Conservation (phyloP, 768 basidiomycete genomes). For the Auriscalpium vulgare region DNA sequence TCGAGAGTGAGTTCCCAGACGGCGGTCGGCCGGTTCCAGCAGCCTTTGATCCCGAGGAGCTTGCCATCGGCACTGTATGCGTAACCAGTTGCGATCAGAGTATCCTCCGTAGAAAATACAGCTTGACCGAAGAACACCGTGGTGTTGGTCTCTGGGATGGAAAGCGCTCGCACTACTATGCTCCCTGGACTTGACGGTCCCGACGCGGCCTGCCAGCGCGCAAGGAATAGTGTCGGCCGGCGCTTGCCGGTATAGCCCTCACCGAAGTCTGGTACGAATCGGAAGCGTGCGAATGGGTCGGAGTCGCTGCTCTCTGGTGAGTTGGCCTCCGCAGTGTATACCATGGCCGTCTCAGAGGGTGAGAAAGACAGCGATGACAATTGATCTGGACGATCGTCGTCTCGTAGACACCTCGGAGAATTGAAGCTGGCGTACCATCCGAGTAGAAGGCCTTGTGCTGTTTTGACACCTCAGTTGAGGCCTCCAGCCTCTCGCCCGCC, state of each 20-base stretch:
- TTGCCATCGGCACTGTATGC: conserved; percentile 19
- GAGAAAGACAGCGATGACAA: conserved; percentile 11
- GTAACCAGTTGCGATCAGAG: conserved; percentile 22
- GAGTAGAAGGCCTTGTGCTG: conserved; percentile 19
- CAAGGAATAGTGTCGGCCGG: conserved; percentile 10
- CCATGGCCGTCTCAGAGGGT: conserved; percentile 11
- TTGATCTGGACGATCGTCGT: conserved; percentile 2
- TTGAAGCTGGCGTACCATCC: conserved; percentile 16
- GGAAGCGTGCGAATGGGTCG: conserved; percentile 10
- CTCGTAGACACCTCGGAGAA: neutral
- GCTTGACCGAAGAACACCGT: conserved; percentile 11
- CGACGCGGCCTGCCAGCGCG: neutral
- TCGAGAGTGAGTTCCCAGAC: conserved; percentile 20
- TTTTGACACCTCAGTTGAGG: conserved; percentile 14
- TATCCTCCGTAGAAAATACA: conserved; percentile 8
- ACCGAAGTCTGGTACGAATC: conserved; percentile 11
- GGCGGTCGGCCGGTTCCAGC: conserved; percentile 21
- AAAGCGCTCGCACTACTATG: neutral
- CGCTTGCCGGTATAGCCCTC: conserved; percentile 9
- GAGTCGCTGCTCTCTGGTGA: conserved; percentile 3
- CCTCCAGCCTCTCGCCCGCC: conserved; percentile 15
- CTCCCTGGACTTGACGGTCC: neutral
- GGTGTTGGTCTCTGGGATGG: neutral
- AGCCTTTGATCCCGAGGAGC: conserved; percentile 24
- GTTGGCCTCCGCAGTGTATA: conserved; percentile 14